Conservation (phyloP, 2,329 filamentous ascomycete species). For the Sporothrix schenckii region DNA sequence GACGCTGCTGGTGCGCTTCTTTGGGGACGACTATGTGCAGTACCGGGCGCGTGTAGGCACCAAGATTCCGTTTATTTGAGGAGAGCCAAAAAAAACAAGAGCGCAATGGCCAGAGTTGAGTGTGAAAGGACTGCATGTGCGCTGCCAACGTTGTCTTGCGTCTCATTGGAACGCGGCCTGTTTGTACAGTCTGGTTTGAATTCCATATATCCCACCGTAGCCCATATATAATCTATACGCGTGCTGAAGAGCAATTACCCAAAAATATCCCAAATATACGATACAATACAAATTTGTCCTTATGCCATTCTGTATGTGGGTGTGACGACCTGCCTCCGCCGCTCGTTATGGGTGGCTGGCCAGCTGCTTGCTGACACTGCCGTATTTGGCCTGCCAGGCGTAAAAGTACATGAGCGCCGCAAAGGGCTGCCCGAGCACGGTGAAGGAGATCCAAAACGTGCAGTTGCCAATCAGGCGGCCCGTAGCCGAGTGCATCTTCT, state of each 20-base stretch:
- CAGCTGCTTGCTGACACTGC: constrained; percentile 65
- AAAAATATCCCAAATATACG: neutral
- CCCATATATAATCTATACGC: neutral
- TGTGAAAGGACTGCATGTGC: no score
- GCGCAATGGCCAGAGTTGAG: no score
- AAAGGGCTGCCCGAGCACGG: constrained; percentile 90
- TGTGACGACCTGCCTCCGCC: no score
- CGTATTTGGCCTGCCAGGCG: constrained; percentile 97
- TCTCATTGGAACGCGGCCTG: neutral
- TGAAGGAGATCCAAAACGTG: constrained; percentile 97
- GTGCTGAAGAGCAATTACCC: neutral
- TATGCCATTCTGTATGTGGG: no score
- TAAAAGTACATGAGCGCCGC: constrained; percentile 95
- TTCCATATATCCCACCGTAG: neutral
- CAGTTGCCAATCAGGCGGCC: constrained; percentile 85
- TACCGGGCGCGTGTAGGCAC: constrained; percentile 74
- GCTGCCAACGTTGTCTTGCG: no score
- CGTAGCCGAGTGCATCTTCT: constrained; percentile 73
- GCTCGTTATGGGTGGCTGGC: neutral
- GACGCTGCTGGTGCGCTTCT: constrained; percentile 74
- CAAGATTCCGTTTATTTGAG: constrained; percentile 75
- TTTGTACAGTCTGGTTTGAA: neutral
- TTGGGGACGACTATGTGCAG: constrained; percentile 75
- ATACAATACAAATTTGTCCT: neutral
- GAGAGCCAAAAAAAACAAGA: neutral